Evolutionary conservation across 805 yeast species (phyloP), one percentile per base, ranked within the genome.

Genomic region (Zygosaccharomyces bailii): DNA sequence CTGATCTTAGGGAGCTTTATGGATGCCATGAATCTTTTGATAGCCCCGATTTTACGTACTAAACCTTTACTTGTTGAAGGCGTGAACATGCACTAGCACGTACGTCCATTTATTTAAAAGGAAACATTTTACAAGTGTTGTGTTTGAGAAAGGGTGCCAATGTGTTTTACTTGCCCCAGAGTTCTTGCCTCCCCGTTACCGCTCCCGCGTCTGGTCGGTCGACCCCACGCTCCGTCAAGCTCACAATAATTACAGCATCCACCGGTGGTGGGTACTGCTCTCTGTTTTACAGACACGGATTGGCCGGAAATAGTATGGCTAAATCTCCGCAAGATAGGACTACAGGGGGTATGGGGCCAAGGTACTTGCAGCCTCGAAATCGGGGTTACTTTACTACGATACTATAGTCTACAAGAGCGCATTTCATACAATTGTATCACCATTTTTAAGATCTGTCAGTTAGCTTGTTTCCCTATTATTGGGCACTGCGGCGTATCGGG

Each of bases 1-100:
- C 59, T 45, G 27, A 57, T 41, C 39, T 52, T 49, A 16, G 52
- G 52, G 20, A 55, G 41, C 17, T 44, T 48, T 21, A 27, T 38
- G 13, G 42, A 38, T 27, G 42, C 42, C 42, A 27, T 30, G 19
- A 14, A n/a, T 27, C 42, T 27, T 10, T 13, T 27, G 8, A 24
- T 27, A 11, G 25, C 20, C 3, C 13, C n/a, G 9, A 16, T 21
- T 13, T 10, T 13, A 21, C 13, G 17, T 6, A 13, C 9, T 35
- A 21, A 19, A 35, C 39, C 27, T 35, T 5, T 35, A 21, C 39
- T 35, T 23, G 13, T 16, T 4, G 21, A 33, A 17, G 23, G n/a
- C 7, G 39, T 19, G 17, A 35, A 29, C 16, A 25, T 23, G 27
- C 27, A 30, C 16, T n/a, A 35, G 31, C 24, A 16, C 27, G 17